These are phyloP conservation scores for Xylaria curta DNA, from an alignment of 495 filamentous ascomycete genomes.

Conservation along the genomic window DNA sequence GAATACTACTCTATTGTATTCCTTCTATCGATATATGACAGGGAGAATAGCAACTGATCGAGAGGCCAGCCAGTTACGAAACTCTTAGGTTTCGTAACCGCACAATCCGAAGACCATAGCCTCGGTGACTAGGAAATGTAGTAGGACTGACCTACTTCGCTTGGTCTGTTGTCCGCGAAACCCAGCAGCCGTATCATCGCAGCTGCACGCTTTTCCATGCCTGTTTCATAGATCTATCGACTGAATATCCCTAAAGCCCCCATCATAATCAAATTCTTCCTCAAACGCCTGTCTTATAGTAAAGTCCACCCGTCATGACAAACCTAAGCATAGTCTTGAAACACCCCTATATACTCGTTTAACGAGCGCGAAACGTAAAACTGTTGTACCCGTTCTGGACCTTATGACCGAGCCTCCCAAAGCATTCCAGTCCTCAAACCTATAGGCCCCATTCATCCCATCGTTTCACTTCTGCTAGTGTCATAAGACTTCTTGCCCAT, in stretches of 20 bases:
- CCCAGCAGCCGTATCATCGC: neutral
- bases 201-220: conserved; percentile 1
- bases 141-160: neutral
- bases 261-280: neutral
- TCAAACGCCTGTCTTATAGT: conserved; percentile 7
- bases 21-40: neutral
- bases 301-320: neutral
- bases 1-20: neutral
- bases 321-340: conserved; percentile 15
- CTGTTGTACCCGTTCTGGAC: neutral
- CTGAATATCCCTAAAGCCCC: conserved; percentile 3
- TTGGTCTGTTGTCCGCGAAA: neutral
- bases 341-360: neutral
- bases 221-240: neutral
- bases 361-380: conserved; percentile 11
- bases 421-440: neutral
- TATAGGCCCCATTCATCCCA: neutral
- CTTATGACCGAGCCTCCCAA: neutral
- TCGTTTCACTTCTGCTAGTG: neutral
- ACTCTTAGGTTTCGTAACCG: neutral
- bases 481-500: conserved; percentile 56
- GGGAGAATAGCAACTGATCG: neutral
- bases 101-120: neutral
- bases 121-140: neutral
- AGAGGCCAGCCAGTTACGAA: neutral